Conservation (phyloP, 2,329 filamentous ascomycete species). For the Penicillium thymicola region DNA sequence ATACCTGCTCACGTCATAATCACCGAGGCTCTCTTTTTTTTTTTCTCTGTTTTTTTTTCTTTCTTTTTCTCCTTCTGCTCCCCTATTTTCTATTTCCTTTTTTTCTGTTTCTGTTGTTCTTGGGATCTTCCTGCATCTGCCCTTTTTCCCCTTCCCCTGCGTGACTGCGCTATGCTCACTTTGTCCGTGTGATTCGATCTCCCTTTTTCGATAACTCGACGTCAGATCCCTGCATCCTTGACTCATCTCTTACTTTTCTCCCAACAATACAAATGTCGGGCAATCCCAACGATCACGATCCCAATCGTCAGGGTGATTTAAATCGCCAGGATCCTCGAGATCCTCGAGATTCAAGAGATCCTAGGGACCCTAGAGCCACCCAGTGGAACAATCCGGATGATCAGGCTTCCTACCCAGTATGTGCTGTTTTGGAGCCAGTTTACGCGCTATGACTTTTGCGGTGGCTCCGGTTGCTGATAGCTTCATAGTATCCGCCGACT, state of each 20-base stretch:
- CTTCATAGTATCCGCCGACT: conserved; percentile 30
- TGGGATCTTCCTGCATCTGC: conserved; percentile 10
- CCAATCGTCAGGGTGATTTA: conserved; percentile 34
- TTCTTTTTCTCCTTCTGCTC: conserved; percentile 15
- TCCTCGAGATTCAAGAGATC: conserved; percentile 27
- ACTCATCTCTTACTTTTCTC: conserved; percentile 20
- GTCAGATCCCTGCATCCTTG: conserved; percentile 27
- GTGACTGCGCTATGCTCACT: conserved; percentile 27
- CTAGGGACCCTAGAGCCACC: conserved; percentile 37
- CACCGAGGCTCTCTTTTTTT: conserved; percentile 25
- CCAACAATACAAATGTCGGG: conserved; percentile 38
- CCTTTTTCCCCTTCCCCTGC: conserved; percentile 21
- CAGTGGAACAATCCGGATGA: conserved; percentile 43
- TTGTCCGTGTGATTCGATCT: conserved; percentile 23
- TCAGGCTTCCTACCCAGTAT: conserved; percentile 39
- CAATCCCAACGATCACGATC: conserved; percentile 42
- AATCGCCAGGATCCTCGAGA: conserved; percentile 39
- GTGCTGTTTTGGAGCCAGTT: conserved; percentile 14
- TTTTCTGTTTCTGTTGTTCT: conserved; percentile 13
- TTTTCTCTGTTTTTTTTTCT: conserved; percentile 12
- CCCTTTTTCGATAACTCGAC: conserved; percentile 24
- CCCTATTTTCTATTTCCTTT: conserved; percentile 15
- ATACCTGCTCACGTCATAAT: conserved; percentile 30
- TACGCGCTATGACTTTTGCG: not conserved
- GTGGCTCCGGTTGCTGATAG: conserved; percentile 1